phyloP scores from a whole-genome alignment of 441 rosid species.

The Erysimum cheiri region DNA sequence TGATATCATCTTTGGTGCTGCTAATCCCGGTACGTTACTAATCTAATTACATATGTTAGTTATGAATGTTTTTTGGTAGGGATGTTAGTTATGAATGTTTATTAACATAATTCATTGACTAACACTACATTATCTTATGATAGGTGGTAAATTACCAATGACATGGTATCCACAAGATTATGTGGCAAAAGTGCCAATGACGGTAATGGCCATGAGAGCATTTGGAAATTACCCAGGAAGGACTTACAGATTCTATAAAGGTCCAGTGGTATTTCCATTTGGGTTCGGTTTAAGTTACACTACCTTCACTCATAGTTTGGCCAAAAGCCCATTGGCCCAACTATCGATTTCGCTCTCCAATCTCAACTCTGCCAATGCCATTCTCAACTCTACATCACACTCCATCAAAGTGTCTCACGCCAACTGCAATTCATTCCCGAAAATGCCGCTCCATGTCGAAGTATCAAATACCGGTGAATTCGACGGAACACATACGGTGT shows the following conservation, averaged over 20 bases:
- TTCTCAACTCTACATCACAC: constrained; percentile 51
- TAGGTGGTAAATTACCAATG: constrained; percentile 77
- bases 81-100: too few species aligned
- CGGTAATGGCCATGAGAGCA: constrained; percentile 67
- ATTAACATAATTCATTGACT: too few species aligned
- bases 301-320: constrained; percentile 50
- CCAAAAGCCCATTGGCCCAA: constrained; percentile 48
- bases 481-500: constrained; percentile 80
- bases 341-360: constrained; percentile 47
- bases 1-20: constrained; percentile 60
- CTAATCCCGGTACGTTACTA: constrained; percentile 53
- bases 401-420: constrained; percentile 58
- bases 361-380: constrained; percentile 35
- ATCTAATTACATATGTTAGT: too few species aligned
- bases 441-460: constrained; percentile 55
- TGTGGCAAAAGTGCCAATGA: constrained; percentile 71
- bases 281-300: constrained; percentile 84
- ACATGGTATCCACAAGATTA: constrained; percentile 80
- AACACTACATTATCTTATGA: neutral
- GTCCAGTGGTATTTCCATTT: constrained; percentile 85
- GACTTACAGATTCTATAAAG: constrained; percentile 83
- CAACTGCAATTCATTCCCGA: constrained; percentile 52
- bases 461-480: constrained; percentile 65
- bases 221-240: constrained; percentile 64
- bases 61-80: too few species aligned